Evolutionary conservation across 2,329 filamentous ascomycete genomes (phyloP).

Genomic region (Neonectria ditissima): DNA sequence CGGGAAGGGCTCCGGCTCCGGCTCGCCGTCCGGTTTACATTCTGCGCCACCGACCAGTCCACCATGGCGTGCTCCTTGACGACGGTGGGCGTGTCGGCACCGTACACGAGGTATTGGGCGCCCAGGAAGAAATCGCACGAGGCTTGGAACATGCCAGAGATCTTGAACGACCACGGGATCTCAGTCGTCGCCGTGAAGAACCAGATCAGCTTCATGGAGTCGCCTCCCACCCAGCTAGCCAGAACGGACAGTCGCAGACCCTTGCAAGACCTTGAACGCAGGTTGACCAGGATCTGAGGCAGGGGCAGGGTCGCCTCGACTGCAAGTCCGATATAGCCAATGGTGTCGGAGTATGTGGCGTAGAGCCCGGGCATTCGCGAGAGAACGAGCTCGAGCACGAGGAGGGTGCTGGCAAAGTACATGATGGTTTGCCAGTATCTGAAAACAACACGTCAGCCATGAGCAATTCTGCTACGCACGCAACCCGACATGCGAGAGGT

Average conservation of each 20-base stretch:
- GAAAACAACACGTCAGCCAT: constrained; percentile 26
- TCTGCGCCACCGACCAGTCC: constrained; percentile 50
- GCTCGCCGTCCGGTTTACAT: constrained; percentile 37
- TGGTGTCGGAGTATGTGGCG: constrained; percentile 71
- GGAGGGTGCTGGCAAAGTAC: constrained; percentile 72
- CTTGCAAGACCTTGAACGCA: constrained; percentile 75
- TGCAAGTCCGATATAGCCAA: constrained; percentile 81
- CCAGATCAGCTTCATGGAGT: constrained; percentile 89
- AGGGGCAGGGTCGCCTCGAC: constrained; percentile 86
- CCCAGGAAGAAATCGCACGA: constrained; percentile 80
- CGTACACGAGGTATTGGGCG: constrained; percentile 79
- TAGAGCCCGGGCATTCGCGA: constrained; percentile 69
- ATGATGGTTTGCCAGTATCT: constrained; percentile 84
- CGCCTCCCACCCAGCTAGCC: constrained; percentile 81
- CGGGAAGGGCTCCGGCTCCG: constrained; percentile 55
- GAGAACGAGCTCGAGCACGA: constrained; percentile 75
- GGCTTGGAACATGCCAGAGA: constrained; percentile 85
- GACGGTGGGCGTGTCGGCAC: constrained; percentile 54
- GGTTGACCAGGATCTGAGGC: constrained; percentile 81
- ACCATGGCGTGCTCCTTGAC: constrained; percentile 55
- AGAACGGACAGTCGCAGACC: constrained; percentile 83
- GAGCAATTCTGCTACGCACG: constrained; percentile 1
- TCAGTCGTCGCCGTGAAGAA: constrained; percentile 78
- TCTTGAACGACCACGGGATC: constrained; percentile 83
- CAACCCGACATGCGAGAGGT: not conserved